Conservation (phyloP, 2,329 filamentous ascomycete genomes). For the Rhexocercosporidium sp. region DNA sequence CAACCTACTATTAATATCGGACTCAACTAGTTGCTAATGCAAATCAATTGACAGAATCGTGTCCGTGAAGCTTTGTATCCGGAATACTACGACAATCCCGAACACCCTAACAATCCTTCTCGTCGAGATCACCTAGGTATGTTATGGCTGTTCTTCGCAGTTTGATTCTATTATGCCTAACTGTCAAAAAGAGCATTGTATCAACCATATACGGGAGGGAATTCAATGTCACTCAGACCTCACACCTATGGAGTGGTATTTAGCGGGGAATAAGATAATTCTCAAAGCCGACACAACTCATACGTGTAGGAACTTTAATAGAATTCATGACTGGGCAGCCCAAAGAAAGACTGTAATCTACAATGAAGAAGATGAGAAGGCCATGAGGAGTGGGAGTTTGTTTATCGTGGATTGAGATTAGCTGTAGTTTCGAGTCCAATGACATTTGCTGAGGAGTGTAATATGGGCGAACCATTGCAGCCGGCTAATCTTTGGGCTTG, state of each 20-base stretch:
- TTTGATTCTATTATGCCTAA: not conserved
- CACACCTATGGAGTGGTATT: not conserved
- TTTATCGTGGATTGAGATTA: not conserved
- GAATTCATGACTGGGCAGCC: not conserved
- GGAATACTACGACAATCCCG: not conserved
- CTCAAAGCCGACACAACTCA: not conserved
- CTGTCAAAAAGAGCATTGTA: not conserved
- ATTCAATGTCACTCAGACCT: not conserved
- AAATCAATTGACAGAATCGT: not conserved
- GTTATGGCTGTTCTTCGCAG: no score
- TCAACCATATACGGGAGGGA: not conserved
- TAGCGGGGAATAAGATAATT: not conserved
- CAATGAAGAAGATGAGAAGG: not conserved
- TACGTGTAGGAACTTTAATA: not conserved
- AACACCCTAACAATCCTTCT: not conserved
- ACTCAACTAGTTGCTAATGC: not conserved
- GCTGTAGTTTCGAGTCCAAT: no score
- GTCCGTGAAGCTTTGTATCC: not conserved
- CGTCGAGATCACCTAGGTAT: not conserved
- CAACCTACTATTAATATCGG: no score
- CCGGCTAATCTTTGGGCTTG: no score
- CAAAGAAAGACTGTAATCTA: not conserved
- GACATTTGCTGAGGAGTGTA: no score
- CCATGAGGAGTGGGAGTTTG: not conserved
- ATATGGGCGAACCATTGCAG: no score